Evolutionary conservation across 108 stramenopile species (phyloP).

Genomic region (Cyclostephanos tholiformis): DNA sequence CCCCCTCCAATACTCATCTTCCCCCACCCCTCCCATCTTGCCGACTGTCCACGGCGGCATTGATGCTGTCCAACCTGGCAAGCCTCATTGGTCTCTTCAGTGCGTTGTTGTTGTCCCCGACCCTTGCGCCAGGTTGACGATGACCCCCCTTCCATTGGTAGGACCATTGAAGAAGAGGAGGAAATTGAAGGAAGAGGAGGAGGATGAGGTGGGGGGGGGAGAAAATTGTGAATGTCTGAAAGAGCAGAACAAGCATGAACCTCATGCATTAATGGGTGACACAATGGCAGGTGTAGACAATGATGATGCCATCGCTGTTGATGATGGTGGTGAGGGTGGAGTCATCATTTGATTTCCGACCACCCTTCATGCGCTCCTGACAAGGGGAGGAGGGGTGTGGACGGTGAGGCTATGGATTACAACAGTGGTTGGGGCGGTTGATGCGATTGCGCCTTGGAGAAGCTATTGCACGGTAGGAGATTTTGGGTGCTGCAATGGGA

Average conservation of each 20-base stretch:
- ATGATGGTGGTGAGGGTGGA: no score
- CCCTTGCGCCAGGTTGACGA: constrained; percentile 19
- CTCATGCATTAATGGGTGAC: not conserved
- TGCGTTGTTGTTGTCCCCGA: constrained; percentile 11
- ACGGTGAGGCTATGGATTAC: no score
- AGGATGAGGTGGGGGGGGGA: not conserved
- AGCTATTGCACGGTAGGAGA: constrained; percentile 28
- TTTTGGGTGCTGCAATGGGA: constrained; percentile 34
- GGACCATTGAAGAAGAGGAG: constrained; percentile 42
- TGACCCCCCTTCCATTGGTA: not conserved
- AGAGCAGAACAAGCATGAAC: not conserved
- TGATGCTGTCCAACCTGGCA: no score
- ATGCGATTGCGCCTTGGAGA: no score
- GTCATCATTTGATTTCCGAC: no score
- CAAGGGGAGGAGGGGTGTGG: no score
- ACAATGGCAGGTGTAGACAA: not conserved
- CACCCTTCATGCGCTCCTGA: no score
- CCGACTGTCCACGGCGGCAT: no score
- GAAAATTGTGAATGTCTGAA: not conserved
- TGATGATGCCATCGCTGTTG: not conserved
- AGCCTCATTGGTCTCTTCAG: no score
- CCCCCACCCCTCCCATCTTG: no score
- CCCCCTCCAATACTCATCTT: no score
- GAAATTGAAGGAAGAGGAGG: not conserved
- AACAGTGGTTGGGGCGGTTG: no score